Percentiles rank a stretch among this genome's conserved stretches.
Conservation (phyloP, 768 basidiomycete species). For the Trametopsis cervina region DNA sequence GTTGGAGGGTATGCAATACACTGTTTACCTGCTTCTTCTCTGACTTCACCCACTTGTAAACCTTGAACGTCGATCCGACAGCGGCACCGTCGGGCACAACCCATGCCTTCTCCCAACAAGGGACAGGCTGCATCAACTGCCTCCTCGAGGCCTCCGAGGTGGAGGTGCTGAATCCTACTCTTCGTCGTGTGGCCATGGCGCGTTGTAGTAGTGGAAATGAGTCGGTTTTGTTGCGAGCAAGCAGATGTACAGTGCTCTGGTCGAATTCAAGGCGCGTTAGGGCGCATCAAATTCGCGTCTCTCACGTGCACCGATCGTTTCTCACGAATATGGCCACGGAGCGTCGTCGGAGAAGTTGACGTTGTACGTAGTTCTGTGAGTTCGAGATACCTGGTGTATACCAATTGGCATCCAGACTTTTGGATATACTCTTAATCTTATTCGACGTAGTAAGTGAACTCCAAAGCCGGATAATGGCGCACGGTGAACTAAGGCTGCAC, state of each 20-base stretch:
- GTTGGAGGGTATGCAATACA: not conserved
- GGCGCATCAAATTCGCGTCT: not conserved
- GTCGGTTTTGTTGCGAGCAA: not conserved
- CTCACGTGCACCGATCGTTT: not conserved
- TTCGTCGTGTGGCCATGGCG: slow-evolving; percentile 70
- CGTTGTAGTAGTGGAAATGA: slow-evolving; percentile 2
- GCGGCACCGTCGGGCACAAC: slow-evolving; percentile 48
- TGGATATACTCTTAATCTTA: too few relatives aligned
- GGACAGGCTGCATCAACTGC: slow-evolving; percentile 86
- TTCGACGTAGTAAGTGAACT: too few relatives aligned
- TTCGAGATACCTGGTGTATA: too few relatives aligned
- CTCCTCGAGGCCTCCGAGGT: slow-evolving; percentile 77
- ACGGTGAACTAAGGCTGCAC: too few relatives aligned
- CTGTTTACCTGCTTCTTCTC: slow-evolving; percentile 64
- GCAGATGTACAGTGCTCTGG: too few relatives aligned
- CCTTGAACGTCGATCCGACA: slow-evolving; percentile 52
- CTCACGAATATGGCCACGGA: too few relatives aligned
- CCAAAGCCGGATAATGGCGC: too few relatives aligned
- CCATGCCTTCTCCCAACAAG: slow-evolving; percentile 81
- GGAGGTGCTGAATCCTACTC: slow-evolving; percentile 70
- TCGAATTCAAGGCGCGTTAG: not conserved
- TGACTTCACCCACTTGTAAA: slow-evolving; percentile 76
- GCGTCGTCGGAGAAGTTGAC: too few relatives aligned
- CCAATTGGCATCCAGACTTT: too few relatives aligned
- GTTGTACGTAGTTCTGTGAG: too few relatives aligned